Evolutionary conservation across 169 alveolate genomes (phyloP), one percentile per base, ranked within the genome.

Genomic region (Plasmodium adleri): DNA sequence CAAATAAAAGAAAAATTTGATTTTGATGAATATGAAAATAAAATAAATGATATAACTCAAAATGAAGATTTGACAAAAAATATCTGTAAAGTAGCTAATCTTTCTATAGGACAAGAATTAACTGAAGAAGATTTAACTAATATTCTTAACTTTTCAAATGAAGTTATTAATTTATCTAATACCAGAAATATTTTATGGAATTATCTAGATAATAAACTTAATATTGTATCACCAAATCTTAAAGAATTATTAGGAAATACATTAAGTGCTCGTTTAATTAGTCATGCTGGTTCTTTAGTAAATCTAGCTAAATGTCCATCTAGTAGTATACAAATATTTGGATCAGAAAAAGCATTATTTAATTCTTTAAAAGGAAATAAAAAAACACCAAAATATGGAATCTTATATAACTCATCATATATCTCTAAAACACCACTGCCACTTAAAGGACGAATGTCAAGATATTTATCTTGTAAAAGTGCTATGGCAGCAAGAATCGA

Each of bases 321-420:
- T 32, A 96, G 99, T 56, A 97, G 99, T 56, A 97, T 98, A 28
- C 97, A 98, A 92, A 97, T 98, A 13, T 93, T 98, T 50, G 99
- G 99, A 17, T 99, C 99, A 50, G 99, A 97, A 89, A 98, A 98
- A 95, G 99, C 99, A 9, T 95, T 99, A 24, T 99, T 99, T 93
- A 92, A 99, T 63, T 99, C 99, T 1, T 93, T 99, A 66, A 99
- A 98, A 94, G 96, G 99, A 20, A 96, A 97, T 93, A 98, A 98
- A 58, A 98, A 97, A 74, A 99, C 99, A 24, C 99, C 99, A n/a
- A 99, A 99, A 93, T 99, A 98, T 93, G 99, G 99, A 2, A 93
- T 99, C 9, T 93, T 99, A 66, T 99, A 96, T 93, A 99, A 99
- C 92, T 96, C 99, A 1, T 94, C 98, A 50, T 98, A 97, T 94